Percentiles rank a stretch among this genome's conserved stretches.
phyloP scores from a whole-genome alignment of 2,329 filamentous ascomycete genomes.

The Aspergillus versicolor region DNA sequence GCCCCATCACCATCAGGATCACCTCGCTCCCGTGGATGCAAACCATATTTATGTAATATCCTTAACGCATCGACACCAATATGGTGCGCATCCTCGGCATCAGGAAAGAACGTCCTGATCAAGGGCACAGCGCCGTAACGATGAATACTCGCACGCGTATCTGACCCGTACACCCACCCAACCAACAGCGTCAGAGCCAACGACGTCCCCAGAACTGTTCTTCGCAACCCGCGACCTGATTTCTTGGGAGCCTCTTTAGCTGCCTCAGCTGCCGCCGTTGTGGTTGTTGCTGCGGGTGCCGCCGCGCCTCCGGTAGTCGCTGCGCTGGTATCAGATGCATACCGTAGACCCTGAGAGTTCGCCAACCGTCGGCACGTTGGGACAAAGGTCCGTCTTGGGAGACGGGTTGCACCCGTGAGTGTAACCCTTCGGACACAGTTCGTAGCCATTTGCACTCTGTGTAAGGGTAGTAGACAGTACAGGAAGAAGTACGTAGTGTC shows the following conservation, averaged over 20 bases:
- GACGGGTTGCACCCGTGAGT: conserved; percentile 10
- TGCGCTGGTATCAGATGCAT: conserved; percentile 14
- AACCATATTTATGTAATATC: conserved; percentile 67
- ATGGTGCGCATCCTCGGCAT: conserved; percentile 85
- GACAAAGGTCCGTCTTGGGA: conserved; percentile 6
- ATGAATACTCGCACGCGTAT: conserved; percentile 70
- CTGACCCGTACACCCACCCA: conserved; percentile 69
- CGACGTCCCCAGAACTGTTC: conserved; percentile 48
- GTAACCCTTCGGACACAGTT: not conserved
- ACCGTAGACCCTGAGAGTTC: conserved; percentile 8
- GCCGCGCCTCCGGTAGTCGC: not conserved
- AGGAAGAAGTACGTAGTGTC: not conserved
- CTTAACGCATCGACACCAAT: conserved; percentile 70
- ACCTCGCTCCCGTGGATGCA: conserved; percentile 82
- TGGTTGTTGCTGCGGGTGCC: not conserved
- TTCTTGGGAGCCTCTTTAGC: conserved; percentile 31
- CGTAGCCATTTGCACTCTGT: not conserved
- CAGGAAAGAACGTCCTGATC: conserved; percentile 42
- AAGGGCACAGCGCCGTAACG: conserved; percentile 60
- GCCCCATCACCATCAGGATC: conserved; percentile 54
- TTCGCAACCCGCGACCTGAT: conserved; percentile 27
- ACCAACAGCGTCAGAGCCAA: conserved; percentile 50
- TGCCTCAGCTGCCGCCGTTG: conserved; percentile 16
- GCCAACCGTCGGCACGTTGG: conserved; percentile 9
- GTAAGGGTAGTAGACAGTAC: not conserved